Base-by-base conservation (phyloP, 495 filamentous ascomycete species). In the Durotheca rogersii region DNA sequence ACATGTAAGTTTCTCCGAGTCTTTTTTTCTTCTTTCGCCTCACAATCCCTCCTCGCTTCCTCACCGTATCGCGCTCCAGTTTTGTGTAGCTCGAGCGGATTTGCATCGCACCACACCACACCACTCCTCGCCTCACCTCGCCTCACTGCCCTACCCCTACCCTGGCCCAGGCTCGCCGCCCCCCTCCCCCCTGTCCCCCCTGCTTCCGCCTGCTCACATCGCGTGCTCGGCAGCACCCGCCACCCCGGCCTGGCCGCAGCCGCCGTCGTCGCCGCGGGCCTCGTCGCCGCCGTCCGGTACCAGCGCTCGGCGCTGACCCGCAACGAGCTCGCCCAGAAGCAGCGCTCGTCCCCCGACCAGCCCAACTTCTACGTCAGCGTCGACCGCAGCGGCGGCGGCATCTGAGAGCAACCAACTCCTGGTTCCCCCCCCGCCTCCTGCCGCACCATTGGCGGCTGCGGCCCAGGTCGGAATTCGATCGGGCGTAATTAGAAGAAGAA, bases 361-460 rank as follows among this genome's bases (percentile, higher is more conserved):
- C 44, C 54, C 16, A 67, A 63, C 21, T 51, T 68, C 23, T 72
- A 75, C 47, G 73, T 76, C 21, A 72, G 65, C 48, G 72, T 75
- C 36, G 73, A 76, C n/a, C 66, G 73, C 21, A 76, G 73, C 48
- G 73, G 73, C 11, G 73, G 73, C 3, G 73, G 73, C 0, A 64
- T 76, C 47, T 76, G 30, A 58, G 30, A 27, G 4, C 23, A 4
- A 27, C 23, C n/a, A n/a, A n/a, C n/a, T n/a, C n/a, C n/a, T n/a
- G n/a, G n/a, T n/a, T n/a, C n/a, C n/a, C n/a, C n/a, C n/a, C n/a
- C n/a, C n/a, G n/a, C n/a, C n/a, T n/a, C n/a, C n/a, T n/a, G n/a
- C n/a, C n/a, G n/a, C n/a, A n/a, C n/a, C n/a, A n/a, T n/a, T n/a
- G n/a, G n/a, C n/a, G n/a, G n/a, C n/a, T n/a, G n/a, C n/a, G n/a